phyloP scores from a whole-genome alignment of 805 yeast genomes.

The Myxozyma mucilagina region DNA sequence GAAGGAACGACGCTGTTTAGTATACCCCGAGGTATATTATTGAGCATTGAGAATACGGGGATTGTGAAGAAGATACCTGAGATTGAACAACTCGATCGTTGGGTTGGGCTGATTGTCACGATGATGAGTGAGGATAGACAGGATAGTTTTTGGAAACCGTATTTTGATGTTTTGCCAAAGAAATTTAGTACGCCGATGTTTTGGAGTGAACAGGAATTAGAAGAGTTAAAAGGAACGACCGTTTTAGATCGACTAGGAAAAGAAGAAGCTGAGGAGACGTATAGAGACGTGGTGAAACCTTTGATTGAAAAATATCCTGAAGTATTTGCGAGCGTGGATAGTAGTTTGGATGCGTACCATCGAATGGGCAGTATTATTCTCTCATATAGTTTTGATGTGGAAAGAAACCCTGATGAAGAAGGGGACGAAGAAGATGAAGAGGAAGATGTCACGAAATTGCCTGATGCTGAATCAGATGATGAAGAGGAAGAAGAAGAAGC shows the following conservation, averaged over 20 bases:
- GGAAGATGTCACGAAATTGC: conserved; percentile 38
- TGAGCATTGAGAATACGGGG: conserved; percentile 58
- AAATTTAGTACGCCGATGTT: conserved; percentile 69
- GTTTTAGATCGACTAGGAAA: conserved; percentile 71
- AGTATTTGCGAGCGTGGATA: conserved; percentile 33
- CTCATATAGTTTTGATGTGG: conserved; percentile 90
- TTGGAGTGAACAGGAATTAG: conserved; percentile 70
- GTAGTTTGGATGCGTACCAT: conserved; percentile 61
- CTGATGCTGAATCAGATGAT: conserved; percentile 20
- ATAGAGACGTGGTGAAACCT: conserved; percentile 49
- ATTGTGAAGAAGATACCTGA: conserved; percentile 33
- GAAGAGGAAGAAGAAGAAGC: conserved; percentile 39
- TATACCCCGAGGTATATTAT: conserved; percentile 59
- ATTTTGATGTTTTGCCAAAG: conserved; percentile 69
- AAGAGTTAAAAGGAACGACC: conserved; percentile 64
- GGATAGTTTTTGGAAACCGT: conserved; percentile 64
- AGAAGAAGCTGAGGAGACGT: conserved; percentile 63
- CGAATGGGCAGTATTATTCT: conserved; percentile 75
- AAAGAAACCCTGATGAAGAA: conserved; percentile 35
- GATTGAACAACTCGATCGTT: conserved; percentile 49
- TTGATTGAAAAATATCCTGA: conserved; percentile 38
- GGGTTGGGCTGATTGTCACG: conserved; percentile 76
- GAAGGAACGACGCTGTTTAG: conserved; percentile 66
- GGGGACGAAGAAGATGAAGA: conserved; percentile 37
- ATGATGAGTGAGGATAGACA: conserved; percentile 62